Base-by-base conservation (phyloP, 208 protist species). In the Trypanosomatidae sp. region DNA sequence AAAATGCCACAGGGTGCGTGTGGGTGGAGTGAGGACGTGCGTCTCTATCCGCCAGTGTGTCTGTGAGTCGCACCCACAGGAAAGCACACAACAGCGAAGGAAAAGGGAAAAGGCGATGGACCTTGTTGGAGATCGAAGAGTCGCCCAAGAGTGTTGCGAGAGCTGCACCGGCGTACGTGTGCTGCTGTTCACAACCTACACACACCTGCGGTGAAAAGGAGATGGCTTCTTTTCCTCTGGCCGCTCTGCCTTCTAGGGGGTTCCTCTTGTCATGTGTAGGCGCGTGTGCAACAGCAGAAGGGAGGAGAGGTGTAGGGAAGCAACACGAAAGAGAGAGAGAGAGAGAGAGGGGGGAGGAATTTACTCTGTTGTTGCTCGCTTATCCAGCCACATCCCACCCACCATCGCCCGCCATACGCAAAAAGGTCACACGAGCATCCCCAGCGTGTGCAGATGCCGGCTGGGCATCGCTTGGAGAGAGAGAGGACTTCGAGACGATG, bases 81-180 rank as follows among this genome's bases (percentile, higher is more conserved):
- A 47, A 43, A 47, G 44, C 19, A 47, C 47, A n/a, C 36, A 39
- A 76, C 76, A 62, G 30, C 4, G 50, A 66, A 75, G 69, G 50
- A 52, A 74, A 71, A 33, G 71, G 28, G 41, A 73, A 53, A 0
- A 49, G 41, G 13, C 28, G 41, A 36, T 19, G 15, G 15, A 46
- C 25, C 5, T 71, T 36, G 19, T 47, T 67, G 39, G 22, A 13
- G 13, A 22, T 0, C 13, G 53, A 25, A 9, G 36, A 65, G 22
- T 36, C 15, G 1, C 66, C 15, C 33, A 8, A 62, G 43, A 62
- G 47, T 36, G 46, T 30, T 46, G 62, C 22, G 52, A 73, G 28
- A 62, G 33, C 28, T 59, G 33, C n/a, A 12, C 33, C 56, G 46
- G 17, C 17, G 22, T 39, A 53, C 44, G 36, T 22, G 36, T 25